phyloP scores from a whole-genome alignment of 2,329 filamentous ascomycete species.

The Aureobasidium leucospermi region DNA sequence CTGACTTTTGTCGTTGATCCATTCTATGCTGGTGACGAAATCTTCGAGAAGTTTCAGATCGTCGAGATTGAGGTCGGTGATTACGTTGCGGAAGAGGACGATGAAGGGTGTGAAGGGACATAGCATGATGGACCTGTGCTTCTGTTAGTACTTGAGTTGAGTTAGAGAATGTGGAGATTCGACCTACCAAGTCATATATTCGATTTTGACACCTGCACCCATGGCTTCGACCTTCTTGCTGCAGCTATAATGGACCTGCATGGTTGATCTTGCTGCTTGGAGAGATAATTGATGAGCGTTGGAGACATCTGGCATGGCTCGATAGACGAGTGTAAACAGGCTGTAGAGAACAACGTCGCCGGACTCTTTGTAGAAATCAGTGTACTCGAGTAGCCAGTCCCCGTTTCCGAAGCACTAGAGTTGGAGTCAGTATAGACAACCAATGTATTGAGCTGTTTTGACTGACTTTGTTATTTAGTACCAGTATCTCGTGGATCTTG shows the following conservation, averaged over 20 bases:
- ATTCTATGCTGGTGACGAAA: slow-evolving; percentile 19
- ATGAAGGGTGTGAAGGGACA: slow-evolving; percentile 55
- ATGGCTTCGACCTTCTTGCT: not conserved
- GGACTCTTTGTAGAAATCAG: not conserved
- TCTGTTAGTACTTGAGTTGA: not conserved
- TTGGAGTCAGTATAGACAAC: not conserved
- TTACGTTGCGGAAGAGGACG: slow-evolving; percentile 42
- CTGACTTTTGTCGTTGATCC: not conserved
- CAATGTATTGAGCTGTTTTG: not conserved
- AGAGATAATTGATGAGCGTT: not conserved
- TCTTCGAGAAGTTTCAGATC: slow-evolving; percentile 20
- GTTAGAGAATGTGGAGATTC: not conserved
- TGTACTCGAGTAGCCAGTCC: not conserved
- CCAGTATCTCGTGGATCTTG: not conserved
- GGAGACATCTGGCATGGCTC: not conserved
- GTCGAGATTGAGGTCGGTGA: slow-evolving; percentile 19
- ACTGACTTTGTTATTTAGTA: not conserved
- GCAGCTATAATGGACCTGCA: slow-evolving; percentile 5
- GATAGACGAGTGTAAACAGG: slow-evolving; percentile 12
- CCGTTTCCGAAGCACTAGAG: not conserved
- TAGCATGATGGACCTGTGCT: slow-evolving; percentile 30
- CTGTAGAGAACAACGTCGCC: slow-evolving; percentile 6
- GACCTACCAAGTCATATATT: slow-evolving; percentile 4
- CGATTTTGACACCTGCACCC: not conserved
- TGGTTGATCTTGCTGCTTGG: slow-evolving; percentile 6